These are phyloP conservation scores for Camillea tinctor DNA, from an alignment of 2,329 filamentous ascomycete species.

Conservation along the genomic window DNA sequence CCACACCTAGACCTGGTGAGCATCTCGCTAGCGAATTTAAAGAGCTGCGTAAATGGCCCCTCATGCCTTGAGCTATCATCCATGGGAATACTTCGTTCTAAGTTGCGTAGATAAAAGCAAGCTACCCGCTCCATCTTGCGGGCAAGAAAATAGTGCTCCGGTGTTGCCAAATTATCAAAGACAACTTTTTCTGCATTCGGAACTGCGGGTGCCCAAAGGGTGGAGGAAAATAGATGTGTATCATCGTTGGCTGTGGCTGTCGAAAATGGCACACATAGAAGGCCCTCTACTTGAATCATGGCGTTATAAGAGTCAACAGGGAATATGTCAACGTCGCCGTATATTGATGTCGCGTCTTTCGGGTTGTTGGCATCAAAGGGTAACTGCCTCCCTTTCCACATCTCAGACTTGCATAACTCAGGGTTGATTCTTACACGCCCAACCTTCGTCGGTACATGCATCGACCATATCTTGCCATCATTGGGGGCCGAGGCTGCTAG, in stretches of 20 bases:
- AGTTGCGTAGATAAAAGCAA: slow-evolving; percentile 1
- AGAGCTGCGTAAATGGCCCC: slow-evolving; percentile 1
- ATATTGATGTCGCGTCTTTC: not conserved
- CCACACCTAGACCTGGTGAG: not conserved
- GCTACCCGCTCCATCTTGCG: slow-evolving; percentile 3
- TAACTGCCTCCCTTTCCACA: not conserved
- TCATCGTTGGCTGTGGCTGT: not conserved
- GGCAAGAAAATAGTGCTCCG: not conserved
- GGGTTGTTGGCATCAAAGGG: slow-evolving; percentile 1
- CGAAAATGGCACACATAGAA: not conserved
- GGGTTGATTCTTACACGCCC: slow-evolving; percentile 10
- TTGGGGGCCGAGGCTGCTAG: slow-evolving; percentile 4
- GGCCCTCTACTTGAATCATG: slow-evolving; percentile 14
- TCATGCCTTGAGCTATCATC: not conserved
- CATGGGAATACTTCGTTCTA: not conserved
- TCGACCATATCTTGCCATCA: slow-evolving; percentile 9
- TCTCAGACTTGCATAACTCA: slow-evolving; percentile 4
- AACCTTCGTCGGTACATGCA: slow-evolving; percentile 14
- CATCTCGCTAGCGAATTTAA: slow-evolving; percentile 5
- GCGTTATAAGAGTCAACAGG: not conserved
- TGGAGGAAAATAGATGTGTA: not conserved
- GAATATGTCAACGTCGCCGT: slow-evolving; percentile 7
- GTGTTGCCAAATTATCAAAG: not conserved
- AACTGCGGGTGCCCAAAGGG: not conserved
- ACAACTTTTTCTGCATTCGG: not conserved